Conservation (phyloP, 1,139 yeast genomes). For the Blastobotrys capitulatus region DNA sequence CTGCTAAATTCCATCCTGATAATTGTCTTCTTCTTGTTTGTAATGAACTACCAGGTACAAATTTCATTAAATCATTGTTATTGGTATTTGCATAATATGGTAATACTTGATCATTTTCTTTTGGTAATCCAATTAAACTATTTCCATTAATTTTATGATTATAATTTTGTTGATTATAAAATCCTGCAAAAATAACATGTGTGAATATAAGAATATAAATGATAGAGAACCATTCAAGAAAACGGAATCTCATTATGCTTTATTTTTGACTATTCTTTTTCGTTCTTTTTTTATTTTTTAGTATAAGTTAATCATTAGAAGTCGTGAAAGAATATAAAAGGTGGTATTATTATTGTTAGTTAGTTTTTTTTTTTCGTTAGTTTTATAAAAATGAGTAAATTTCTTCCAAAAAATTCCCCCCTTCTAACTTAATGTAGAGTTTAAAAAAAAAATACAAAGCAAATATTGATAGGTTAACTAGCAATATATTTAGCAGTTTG, state of each 20-base stretch:
- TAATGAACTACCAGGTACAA: conserved; percentile 5
- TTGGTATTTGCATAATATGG: background rate
- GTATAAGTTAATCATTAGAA: no score
- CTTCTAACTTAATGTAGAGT: no score
- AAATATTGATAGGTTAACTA: no score
- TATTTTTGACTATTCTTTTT: background rate
- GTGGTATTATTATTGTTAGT: no score
- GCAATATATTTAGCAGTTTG: no score
- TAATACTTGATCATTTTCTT: background rate
- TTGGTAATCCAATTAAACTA: no score
- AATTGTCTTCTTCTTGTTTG: conserved; percentile 29
- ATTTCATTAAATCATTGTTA: background rate
- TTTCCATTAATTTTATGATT: background rate
- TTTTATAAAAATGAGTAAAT: no score
- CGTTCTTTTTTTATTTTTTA: no score
- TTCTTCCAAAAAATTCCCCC: no score
- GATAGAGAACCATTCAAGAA: conserved; percentile 1
- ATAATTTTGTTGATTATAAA: background rate
- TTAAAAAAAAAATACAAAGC: no score
- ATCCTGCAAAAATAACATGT: background rate
- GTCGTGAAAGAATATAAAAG: no score
- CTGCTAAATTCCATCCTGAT: conserved; percentile 53
- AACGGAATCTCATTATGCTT: background rate
- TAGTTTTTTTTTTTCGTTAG: no score
- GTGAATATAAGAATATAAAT: background rate